phyloP scores from a whole-genome alignment of 345 rosid genomes.

The Kandelia obovata region DNA sequence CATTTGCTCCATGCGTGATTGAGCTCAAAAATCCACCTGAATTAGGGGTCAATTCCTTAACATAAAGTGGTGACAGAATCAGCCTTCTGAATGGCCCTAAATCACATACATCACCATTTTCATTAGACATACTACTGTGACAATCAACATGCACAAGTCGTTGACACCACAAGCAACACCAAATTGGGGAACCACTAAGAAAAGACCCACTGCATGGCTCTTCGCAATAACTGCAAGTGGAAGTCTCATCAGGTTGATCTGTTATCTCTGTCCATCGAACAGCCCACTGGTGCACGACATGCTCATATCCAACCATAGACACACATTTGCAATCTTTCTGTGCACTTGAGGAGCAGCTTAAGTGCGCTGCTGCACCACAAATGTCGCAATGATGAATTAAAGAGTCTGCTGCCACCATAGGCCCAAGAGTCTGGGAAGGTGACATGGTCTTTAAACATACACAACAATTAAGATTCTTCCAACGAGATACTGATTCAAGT shows the following conservation, averaged over 20 bases:
- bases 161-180: slow-evolving; percentile 99
- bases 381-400: slow-evolving; percentile 56
- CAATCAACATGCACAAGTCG: slow-evolving; percentile 95
- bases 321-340: slow-evolving; percentile 86
- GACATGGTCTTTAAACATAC: slow-evolving; percentile 76
- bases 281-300: slow-evolving; percentile 90
- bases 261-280: slow-evolving; percentile 90
- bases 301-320: slow-evolving; percentile 74
- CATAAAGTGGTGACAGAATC: slow-evolving; percentile 79
- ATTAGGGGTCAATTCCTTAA: slow-evolving; percentile 57
- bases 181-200: slow-evolving; percentile 92
- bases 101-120: slow-evolving; percentile 85
- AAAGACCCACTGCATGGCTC: slow-evolving; percentile 89
- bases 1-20: slow-evolving; percentile 94
- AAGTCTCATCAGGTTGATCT: slow-evolving; percentile 75
- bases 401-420: slow-evolving; percentile 54
- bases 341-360: slow-evolving; percentile 59
- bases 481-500: slow-evolving; percentile 59
- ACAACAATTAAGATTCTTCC: slow-evolving; percentile 80
- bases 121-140: slow-evolving; percentile 66
- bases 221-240: slow-evolving; percentile 84
- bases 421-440: slow-evolving; percentile 64
- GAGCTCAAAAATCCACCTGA: slow-evolving; percentile 82
- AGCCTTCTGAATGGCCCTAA: slow-evolving; percentile 77
- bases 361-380: slow-evolving; percentile 82